Percentiles rank a stretch among this genome's conserved stretches.
These are phyloP conservation scores for Cenchrus fungigraminus DNA, from an alignment of 176 grass and related monocot species.

Conservation along the genomic window DNA sequence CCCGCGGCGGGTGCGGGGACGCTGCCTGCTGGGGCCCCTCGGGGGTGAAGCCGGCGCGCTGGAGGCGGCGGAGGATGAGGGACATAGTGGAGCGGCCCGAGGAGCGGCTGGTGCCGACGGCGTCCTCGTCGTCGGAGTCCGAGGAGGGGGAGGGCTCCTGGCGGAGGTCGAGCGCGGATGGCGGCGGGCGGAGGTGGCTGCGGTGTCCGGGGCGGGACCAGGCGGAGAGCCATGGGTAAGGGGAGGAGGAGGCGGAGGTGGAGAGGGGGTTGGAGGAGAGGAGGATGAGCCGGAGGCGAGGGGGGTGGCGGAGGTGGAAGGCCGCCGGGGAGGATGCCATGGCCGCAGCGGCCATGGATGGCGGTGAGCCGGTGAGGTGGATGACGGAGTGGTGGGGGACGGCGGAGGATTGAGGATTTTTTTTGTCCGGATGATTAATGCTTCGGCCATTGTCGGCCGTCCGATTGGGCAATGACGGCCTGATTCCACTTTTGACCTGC, in stretches of 20 bases:
- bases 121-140: slow-evolving; percentile 67
- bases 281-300: slow-evolving; percentile 52
- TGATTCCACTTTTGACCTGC: too few species aligned
- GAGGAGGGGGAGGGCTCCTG: slow-evolving; percentile 62
- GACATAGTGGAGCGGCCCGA: slow-evolving; percentile 76
- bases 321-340: slow-evolving; percentile 57
- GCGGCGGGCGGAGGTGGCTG: slow-evolving; percentile 28
- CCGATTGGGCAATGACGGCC: not conserved
- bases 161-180: slow-evolving; percentile 63
- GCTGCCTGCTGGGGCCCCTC: slow-evolving; percentile 15
- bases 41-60: slow-evolving; percentile 65
- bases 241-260: slow-evolving; percentile 28
- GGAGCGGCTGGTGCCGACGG: slow-evolving; percentile 65
- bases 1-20: slow-evolving; percentile 46
- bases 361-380: not conserved
- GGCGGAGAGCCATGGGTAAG: slow-evolving; percentile 59
- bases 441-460: not conserved
- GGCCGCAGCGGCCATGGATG: slow-evolving; percentile 45
- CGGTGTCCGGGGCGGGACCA: slow-evolving; percentile 41
- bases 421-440: not conserved
- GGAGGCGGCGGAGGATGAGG: slow-evolving; percentile 80
- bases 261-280: slow-evolving; percentile 32
- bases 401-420: slow-evolving; percentile 40
- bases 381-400: not conserved
- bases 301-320: slow-evolving; percentile 54